Evolutionary conservation across 1,284 basidiomycete genomes (phyloP), one percentile per base, ranked within the genome.

Genomic region (Moesziomyces sp.): DNA sequence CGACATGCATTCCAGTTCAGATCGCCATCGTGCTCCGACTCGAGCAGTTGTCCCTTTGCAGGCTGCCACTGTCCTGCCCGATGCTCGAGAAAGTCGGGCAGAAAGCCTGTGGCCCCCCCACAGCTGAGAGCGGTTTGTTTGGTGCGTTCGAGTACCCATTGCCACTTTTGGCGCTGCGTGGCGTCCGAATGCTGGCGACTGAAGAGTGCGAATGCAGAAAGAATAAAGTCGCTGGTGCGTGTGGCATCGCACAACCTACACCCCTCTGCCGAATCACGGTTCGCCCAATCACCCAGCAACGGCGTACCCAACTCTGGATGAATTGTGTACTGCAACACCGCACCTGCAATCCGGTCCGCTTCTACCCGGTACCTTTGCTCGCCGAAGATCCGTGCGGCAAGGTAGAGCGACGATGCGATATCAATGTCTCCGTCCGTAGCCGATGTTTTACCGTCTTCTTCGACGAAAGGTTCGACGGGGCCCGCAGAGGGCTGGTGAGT

Each of bases 401-500:
- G 56, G 46, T 79, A 79, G 4, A 81, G 76, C 7, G 78, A 58
- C 0, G 75, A 74, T 3, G 80, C 80, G 46, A 81, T 80, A 54
- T 81, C 80, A 30, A 81, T 67, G 47, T 81, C 79, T 43, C 80
- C 80, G 53, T 81, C 80, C 3, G 80, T 81, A 5, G 80, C 80
- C 10, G 62, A 72, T 1, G 73, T 76, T 16, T 52, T 35, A 0
- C 77, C 80, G 24, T 81, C 80, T 16, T 77, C 70, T 11, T 66
- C 75, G 14, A 76, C 73, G 49, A 71, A 81, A 1, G 46, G 76
- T 45, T 45, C 38, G 33, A 46, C 72, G 44, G 11, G 16, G 14
- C 43, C 55, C 6, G 47, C 30, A 21, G 65, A 43, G 0, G 64
- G 64, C 23, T 45, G 54, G 7, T 61, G 54, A 1, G 49, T 19